phyloP scores from a whole-genome alignment of 148 eudicot species.

The Agrostemma githago region DNA sequence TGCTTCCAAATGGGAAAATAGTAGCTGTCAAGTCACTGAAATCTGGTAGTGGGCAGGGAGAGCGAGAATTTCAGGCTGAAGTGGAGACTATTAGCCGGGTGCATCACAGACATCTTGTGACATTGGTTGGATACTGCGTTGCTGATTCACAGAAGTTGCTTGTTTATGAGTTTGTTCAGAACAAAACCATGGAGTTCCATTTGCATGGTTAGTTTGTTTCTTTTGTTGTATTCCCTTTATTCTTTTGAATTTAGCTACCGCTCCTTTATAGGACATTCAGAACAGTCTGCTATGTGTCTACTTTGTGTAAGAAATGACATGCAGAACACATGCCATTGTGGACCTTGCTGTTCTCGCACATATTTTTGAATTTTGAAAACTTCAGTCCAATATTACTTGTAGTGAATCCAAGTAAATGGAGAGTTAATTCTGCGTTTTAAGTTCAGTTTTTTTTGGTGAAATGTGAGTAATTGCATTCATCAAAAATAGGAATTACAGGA shows the following conservation, averaged over 20 bases:
- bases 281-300: background rate
- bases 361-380: background rate
- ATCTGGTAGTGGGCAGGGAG: slow-evolving; percentile 90
- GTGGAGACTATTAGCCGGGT: slow-evolving; percentile 96
- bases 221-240: background rate
- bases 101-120: slow-evolving; percentile 96
- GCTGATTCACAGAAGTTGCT: slow-evolving; percentile 71
- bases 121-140: slow-evolving; percentile 86
- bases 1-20: slow-evolving; percentile 84
- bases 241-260: background rate
- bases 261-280: background rate
- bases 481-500: no score
- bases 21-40: slow-evolving; percentile 89
- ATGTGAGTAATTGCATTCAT: no score
- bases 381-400: no score
- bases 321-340: background rate
- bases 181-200: slow-evolving; percentile 83
- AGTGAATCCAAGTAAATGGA: background rate
- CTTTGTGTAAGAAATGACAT: background rate
- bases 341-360: background rate
- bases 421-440: background rate
- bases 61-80: slow-evolving; percentile 92
- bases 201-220: slow-evolving; percentile 57
- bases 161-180: slow-evolving; percentile 85
- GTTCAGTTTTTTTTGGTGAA: background rate